Conservation (phyloP, 2,329 filamentous ascomycete genomes). For the Venturia effusa region DNA sequence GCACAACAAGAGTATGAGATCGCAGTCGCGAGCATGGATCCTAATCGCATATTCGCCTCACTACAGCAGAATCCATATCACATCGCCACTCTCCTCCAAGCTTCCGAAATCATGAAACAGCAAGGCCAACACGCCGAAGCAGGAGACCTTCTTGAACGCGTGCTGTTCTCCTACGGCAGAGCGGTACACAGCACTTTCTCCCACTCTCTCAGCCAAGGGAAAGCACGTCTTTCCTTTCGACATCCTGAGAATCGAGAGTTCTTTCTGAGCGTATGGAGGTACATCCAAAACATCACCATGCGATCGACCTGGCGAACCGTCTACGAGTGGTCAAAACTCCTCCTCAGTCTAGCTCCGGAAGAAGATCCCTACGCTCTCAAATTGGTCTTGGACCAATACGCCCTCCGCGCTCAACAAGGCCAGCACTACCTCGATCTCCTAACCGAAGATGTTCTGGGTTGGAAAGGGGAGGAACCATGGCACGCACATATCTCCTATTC, state of each 20-base stretch:
- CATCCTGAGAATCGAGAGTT: conserved; percentile 85
- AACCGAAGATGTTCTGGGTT: conserved; percentile 20
- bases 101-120: conserved; percentile 83
- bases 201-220: conserved; percentile 62
- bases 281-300: conserved; percentile 72
- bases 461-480: not conserved
- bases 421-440: conserved; percentile 65
- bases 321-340: conserved; percentile 83
- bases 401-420: conserved; percentile 68
- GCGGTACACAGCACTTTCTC: conserved; percentile 76
- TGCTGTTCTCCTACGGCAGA: conserved; percentile 87
- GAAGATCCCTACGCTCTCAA: conserved; percentile 75
- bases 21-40: conserved; percentile 74
- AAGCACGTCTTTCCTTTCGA: conserved; percentile 69
- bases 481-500: conserved; percentile 34
- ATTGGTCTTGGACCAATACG: conserved; percentile 72
- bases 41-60: conserved; percentile 68
- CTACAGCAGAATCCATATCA: conserved; percentile 75
- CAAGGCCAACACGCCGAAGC: conserved; percentile 80
- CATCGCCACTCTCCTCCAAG: conserved; percentile 85
- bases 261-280: conserved; percentile 81
- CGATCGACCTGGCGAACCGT: conserved; percentile 92
- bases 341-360: conserved; percentile 61
- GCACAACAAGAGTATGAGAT: conserved; percentile 67
- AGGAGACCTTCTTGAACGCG: conserved; percentile 79